Percentiles rank a stretch among this genome's conserved stretches.
Conservation (phyloP, 768 basidiomycete species). For the Suillus sp. region DNA sequence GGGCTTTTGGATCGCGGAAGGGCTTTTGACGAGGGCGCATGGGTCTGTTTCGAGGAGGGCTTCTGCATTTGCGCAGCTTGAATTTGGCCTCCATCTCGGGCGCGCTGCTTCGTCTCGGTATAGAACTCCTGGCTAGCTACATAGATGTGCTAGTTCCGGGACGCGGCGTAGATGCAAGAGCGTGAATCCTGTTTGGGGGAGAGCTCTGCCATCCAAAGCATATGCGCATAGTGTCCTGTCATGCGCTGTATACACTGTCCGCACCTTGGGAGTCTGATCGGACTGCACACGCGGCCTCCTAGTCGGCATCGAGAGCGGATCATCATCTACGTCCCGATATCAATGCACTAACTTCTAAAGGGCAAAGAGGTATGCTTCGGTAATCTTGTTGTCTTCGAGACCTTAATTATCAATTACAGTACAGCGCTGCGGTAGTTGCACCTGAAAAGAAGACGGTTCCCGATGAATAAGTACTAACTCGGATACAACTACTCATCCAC, state of each 20-base stretch:
- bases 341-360: no score
- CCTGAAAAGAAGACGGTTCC: no score
- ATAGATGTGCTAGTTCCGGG: slow-evolving; percentile 66
- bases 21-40: background rate
- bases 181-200: slow-evolving; percentile 44
- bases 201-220: background rate
- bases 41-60: background rate
- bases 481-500: no score
- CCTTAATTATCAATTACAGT: no score
- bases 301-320: slow-evolving; percentile 31
- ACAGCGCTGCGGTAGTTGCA: no score
- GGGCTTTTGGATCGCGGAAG: no score
- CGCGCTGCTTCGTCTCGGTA: slow-evolving; percentile 58
- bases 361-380: no score
- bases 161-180: slow-evolving; percentile 77
- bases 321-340: slow-evolving; percentile 9
- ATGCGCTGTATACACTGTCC: no score
- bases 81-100: slow-evolving; percentile 44
- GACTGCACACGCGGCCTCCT: slow-evolving; percentile 26
- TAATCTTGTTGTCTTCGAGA: no score
- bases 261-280: slow-evolving; percentile 25
- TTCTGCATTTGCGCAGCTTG: slow-evolving; percentile 10
- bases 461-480: no score
- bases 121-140: slow-evolving; percentile 64
- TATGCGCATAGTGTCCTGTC: slow-evolving; percentile 4